Percentiles rank a stretch among this genome's conserved stretches.
These are phyloP conservation scores for Nymphaea colorata DNA, from an alignment of 164 flowering plant species.

Conservation along the genomic window DNA sequence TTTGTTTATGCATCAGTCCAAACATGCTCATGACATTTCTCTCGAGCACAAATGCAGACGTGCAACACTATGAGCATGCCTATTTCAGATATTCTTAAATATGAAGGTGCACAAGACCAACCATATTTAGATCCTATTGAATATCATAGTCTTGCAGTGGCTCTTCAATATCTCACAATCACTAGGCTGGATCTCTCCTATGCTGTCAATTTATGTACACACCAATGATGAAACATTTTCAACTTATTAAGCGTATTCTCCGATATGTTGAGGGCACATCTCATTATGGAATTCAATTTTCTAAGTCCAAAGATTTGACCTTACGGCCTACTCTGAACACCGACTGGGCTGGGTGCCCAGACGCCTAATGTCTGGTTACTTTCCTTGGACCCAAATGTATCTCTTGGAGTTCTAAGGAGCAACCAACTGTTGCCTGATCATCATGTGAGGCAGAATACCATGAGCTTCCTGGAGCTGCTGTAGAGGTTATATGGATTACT, in stretches of 20 bases:
- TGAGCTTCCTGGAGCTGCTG: too few relatives aligned
- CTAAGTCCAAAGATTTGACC: background rate
- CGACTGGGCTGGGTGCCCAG: background rate
- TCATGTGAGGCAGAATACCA: background rate
- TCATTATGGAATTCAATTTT: background rate
- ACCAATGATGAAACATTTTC: background rate
- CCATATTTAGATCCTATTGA: background rate
- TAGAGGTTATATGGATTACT: background rate
- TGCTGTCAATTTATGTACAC: background rate
- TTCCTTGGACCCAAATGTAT: background rate
- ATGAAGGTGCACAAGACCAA: background rate
- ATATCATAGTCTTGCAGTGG: background rate
- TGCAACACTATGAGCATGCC: background rate
- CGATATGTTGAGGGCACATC: background rate
- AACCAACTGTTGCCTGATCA: background rate
- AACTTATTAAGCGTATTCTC: background rate
- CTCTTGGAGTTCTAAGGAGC: background rate
- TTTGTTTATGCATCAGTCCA: background rate
- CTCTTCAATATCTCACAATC: background rate
- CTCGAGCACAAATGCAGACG: background rate
- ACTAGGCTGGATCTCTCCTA: background rate
- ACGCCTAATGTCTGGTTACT: background rate
- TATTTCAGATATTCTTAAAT: background rate
- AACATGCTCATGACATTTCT: background rate
- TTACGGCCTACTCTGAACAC: background rate